These are phyloP conservation scores for Phytophthora hibernalis DNA, from an alignment of 352 stramenopile species.

Conservation along the genomic window DNA sequence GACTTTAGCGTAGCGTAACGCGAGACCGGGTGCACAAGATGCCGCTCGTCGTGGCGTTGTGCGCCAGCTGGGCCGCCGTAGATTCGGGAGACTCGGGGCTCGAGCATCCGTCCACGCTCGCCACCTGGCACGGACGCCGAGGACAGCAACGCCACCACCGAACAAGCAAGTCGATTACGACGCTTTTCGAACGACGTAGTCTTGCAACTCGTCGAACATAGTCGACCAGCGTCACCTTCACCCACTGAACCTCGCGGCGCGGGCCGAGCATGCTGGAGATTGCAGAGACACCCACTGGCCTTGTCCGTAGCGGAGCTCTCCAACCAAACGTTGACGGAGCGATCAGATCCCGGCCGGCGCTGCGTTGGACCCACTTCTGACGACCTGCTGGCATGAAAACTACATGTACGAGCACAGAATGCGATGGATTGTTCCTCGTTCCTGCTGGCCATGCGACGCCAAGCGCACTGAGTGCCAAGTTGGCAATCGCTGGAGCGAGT, in stretches of 20 bases:
- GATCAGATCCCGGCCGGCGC: background rate
- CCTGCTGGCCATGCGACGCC: background rate
- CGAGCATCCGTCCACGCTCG: background rate
- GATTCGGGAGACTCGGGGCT: background rate
- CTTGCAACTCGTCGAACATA: background rate
- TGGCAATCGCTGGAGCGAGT: background rate
- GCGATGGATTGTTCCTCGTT: background rate
- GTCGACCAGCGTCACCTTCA: background rate
- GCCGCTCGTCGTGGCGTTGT: conserved; percentile 22
- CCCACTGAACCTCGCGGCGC: background rate
- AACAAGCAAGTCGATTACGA: background rate
- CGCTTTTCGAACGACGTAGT: background rate
- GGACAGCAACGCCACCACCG: background rate
- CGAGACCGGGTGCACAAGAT: conserved; percentile 25
- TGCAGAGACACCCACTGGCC: too few relatives aligned
- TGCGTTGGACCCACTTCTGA: too few relatives aligned
- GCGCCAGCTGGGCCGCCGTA: conserved; percentile 10
- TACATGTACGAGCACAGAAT: too few relatives aligned
- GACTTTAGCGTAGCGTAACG: conserved; percentile 12
- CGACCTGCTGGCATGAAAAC: too few relatives aligned
- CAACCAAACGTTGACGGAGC: background rate
- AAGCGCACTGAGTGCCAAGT: too few relatives aligned
- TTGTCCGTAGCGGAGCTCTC: too few relatives aligned
- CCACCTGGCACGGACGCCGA: background rate
- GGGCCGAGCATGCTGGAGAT: too few relatives aligned